Evolutionary conservation across 371 early-diverging fungal genomes (phyloP).

Genomic region (Fennellomyces sp.): DNA sequence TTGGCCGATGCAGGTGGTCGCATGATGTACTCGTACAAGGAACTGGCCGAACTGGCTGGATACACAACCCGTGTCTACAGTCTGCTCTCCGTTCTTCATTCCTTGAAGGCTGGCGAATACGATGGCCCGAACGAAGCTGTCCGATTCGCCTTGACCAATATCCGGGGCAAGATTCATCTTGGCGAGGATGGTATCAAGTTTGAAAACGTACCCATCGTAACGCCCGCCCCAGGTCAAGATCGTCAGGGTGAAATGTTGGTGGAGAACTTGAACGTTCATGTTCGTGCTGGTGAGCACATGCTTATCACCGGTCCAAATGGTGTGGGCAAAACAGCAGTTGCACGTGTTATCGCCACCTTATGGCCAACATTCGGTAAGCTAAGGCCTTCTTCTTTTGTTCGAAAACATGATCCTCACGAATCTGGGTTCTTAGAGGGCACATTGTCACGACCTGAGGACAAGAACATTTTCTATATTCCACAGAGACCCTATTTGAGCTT

Average conservation of each 20-base stretch:
- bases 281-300: constrained; percentile 70
- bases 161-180: constrained; percentile 51
- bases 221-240: constrained; percentile 65
- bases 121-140: constrained; percentile 28
- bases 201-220: constrained; percentile 69
- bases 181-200: constrained; percentile 56
- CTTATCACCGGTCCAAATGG: constrained; percentile 84
- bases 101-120: constrained; percentile 54
- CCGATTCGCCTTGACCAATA: constrained; percentile 50
- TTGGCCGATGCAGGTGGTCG: constrained; percentile 92
- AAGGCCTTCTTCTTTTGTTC: neutral
- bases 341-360: constrained; percentile 82
- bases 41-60: constrained; percentile 84
- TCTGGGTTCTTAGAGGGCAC: constrained; percentile 48
- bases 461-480: constrained; percentile 85
- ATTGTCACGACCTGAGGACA: constrained; percentile 65
- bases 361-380: constrained; percentile 81
- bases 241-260: constrained; percentile 71
- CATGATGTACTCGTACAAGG: constrained; percentile 90
- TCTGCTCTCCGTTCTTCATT: constrained; percentile 71
- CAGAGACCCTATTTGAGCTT: constrained; percentile 88
- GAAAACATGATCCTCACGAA: neutral
- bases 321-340: constrained; percentile 80
- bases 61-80: constrained; percentile 85
- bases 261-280: constrained; percentile 57